Evolutionary conservation across 805 yeast species (phyloP).

Genomic region (Ogataea nakhonphanomensis): DNA sequence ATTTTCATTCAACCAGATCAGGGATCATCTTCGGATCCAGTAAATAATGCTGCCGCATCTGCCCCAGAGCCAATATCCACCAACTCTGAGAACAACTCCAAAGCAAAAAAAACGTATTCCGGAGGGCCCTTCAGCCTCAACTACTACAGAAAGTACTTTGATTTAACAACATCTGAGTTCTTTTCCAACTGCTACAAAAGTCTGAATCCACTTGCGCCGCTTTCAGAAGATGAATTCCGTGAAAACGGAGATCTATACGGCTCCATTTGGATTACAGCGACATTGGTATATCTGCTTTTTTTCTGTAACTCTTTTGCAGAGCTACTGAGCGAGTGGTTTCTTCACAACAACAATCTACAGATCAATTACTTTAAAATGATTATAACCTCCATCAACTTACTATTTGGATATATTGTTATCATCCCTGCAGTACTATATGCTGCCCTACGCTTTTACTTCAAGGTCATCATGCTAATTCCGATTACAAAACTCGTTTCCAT

Average conservation of each 20-base stretch:
- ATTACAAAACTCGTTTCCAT: constrained; percentile 63
- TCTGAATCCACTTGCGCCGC: constrained; percentile 48
- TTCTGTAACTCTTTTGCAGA: constrained; percentile 71
- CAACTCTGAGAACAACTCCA: neutral
- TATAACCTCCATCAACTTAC: constrained; percentile 62
- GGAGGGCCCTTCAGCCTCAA: constrained; percentile 53
- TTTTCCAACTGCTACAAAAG: constrained; percentile 50
- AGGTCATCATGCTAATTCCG: constrained; percentile 44
- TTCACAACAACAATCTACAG: constrained; percentile 40
- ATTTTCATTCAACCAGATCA: constrained; percentile 26
- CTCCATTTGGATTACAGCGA: constrained; percentile 85
- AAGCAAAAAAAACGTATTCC: constrained; percentile 27
- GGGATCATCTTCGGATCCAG: neutral
- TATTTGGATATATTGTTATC: constrained; percentile 72
- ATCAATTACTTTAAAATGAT: constrained; percentile 58
- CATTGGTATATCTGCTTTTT: constrained; percentile 71
- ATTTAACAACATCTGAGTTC: constrained; percentile 65
- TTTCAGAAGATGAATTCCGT: constrained; percentile 36
- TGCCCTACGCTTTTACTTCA: constrained; percentile 48
- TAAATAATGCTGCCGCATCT: neutral
- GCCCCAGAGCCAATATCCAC: neutral
- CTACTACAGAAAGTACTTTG: constrained; percentile 64
- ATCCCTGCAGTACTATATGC: constrained; percentile 59
- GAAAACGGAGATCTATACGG: constrained; percentile 74
- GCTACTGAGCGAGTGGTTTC: constrained; percentile 46